Evolutionary conservation across 140 eudicot species (phyloP).

Genomic region (Stevia rebaudiana): DNA sequence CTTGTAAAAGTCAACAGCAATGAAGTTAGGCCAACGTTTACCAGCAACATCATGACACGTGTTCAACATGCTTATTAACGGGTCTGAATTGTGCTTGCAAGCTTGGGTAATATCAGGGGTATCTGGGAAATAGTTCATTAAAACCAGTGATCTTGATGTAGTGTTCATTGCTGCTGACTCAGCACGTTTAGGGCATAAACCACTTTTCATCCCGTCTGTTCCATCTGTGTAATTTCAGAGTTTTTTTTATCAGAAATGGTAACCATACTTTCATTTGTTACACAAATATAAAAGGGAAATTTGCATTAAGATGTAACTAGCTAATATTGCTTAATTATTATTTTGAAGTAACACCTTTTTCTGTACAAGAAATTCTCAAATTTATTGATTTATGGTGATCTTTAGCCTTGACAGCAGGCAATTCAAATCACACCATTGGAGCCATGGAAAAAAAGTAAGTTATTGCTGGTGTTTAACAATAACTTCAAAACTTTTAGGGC

Average conservation of each 20-base stretch:
- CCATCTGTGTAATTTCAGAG: conserved; percentile 76
- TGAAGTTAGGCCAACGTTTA: conserved; percentile 83
- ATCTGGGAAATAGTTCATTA: conserved; percentile 76
- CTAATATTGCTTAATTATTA: neutral
- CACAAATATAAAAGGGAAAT: neutral
- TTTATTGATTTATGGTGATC: neutral
- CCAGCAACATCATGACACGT: conserved; percentile 70
- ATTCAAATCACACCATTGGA: too few relatives aligned
- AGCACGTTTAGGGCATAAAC: conserved; percentile 83
- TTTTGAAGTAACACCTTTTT: neutral
- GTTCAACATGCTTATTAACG: conserved; percentile 57
- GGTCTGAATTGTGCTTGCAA: conserved; percentile 86
- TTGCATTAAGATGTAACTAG: neutral
- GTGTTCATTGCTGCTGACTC: conserved; percentile 76
- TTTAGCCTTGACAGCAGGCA: neutral
- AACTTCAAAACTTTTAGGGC: neutral
- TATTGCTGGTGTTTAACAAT: neutral
- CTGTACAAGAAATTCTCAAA: neutral
- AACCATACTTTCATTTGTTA: neutral
- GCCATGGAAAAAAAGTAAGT: neutral
- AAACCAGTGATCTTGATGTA: conserved; percentile 64
- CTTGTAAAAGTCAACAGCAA: conserved; percentile 91
- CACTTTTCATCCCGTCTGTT: conserved; percentile 69
- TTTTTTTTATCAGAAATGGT: conserved; percentile 2
- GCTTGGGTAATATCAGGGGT: conserved; percentile 66